Evolutionary conservation across 2,329 filamentous ascomycete species (phyloP), one percentile per base, ranked within the genome.

Genomic region (Scedosporium boydii): DNA sequence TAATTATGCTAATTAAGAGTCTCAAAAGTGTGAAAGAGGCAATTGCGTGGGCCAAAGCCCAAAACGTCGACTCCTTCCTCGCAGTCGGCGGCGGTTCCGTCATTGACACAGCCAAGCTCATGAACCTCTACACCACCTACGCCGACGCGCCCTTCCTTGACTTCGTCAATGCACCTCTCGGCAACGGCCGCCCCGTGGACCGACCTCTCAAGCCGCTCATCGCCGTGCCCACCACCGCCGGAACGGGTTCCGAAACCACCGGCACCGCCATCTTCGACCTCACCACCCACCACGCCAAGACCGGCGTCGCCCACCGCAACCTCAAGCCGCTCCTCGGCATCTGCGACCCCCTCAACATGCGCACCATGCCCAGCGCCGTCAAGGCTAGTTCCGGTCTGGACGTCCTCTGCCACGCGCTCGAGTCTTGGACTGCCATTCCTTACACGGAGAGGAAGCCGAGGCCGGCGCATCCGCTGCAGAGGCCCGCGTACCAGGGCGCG

Each of bases 211-310:
- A 82, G 68, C 89, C 89, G 1, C 79, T 92, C 6, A 85, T 92
- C 56, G 89, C 89, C 57, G 85, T 92, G 2, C 89, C 89, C 3
- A 92, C 89, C 0, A 92, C 89, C 1, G 89, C 89, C 23, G 89
- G 89, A 57, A 95, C 91, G n/a, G 90, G 91, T 3, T 95, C 90
- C 62, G 95, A 99, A 76, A 99, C 95, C 0, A 99, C 95, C 0
- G 96, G 95, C 21, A 99, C 95, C 0, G 96, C 96, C 60, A 99
- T 99, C 75, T 99, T 99, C 74, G 95, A 99, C 70, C 83, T 99
- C 0, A 91, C 96, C 1, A 85, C 88, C 56, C 91, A 91, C 74
- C 88, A 89, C 63, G 92, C 93, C 58, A 99, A 99, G 79, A 99
- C 95, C 0, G 95, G 95, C 60, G 90, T 99, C 66, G 93, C 95